phyloP scores from a whole-genome alignment of 352 stramenopile genomes.

The Pythium brachiatum region DNA sequence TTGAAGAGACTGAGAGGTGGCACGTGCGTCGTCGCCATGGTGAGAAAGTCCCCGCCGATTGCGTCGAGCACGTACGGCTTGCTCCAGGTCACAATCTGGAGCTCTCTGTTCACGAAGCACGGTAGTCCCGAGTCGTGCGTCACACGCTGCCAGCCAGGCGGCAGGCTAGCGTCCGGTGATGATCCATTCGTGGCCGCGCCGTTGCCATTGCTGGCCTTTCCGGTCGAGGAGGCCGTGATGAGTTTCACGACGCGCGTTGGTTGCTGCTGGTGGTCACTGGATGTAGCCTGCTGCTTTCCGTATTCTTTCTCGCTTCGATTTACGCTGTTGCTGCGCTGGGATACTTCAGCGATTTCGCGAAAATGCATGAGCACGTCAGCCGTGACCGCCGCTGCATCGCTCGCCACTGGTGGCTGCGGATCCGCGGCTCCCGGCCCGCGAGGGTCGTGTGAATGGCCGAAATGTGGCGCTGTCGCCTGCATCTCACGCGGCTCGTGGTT shows the following conservation, averaged over 20 bases:
- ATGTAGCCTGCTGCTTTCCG: constrained; percentile 28
- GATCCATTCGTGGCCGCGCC: neutral
- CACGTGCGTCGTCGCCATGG: constrained; percentile 53
- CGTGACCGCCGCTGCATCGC: neutral
- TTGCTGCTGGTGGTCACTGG: neutral
- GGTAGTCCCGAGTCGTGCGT: constrained; percentile 62
- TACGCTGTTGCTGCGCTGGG: neutral
- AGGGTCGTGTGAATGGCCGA: neutral
- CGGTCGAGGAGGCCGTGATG: constrained; percentile 5
- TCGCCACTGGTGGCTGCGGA: neutral
- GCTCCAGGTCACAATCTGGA: constrained; percentile 67
- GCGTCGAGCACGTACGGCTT: constrained; percentile 58
- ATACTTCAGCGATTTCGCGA: neutral
- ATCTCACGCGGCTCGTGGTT: constrained; percentile 19
- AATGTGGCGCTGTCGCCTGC: neutral
- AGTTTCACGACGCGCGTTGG: constrained; percentile 8
- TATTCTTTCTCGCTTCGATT: constrained; percentile 10
- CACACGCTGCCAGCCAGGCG: constrained; percentile 59
- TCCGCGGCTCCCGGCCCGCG: neutral
- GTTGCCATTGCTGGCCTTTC: constrained; percentile 1
- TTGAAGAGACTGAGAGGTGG: constrained; percentile 66
- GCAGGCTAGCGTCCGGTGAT: constrained; percentile 35
- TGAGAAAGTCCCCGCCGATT: constrained; percentile 36
- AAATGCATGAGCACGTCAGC: constrained; percentile 17
- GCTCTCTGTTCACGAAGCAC: constrained; percentile 61